Evolutionary conservation across 441 rosid species (phyloP), one percentile per base, ranked within the genome.

Genomic region (Arabidopsis lyrata): DNA sequence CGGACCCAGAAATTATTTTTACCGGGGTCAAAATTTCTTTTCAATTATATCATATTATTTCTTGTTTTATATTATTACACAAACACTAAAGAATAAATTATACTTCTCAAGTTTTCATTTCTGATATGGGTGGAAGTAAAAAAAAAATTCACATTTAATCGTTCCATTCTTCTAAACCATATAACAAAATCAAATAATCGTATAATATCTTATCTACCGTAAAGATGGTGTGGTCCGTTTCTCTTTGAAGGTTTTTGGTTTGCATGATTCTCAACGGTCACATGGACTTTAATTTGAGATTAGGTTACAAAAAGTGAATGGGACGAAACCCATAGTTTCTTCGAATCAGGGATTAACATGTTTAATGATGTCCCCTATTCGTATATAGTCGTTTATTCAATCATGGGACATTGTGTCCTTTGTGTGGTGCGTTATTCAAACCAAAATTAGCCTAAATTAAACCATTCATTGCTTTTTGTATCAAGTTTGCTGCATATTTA

Each of bases 101-200:
- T 18, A 18, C 20, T 18, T 18, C 20, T 18, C 20, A 18, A 18
- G 20, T 18, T 18, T 18, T 18, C 5, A 39, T 12, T 12, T 39
- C 44, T 39, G 44, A 36, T 36, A 8, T 36, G 3, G 41, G 41
- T 36, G 41, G 41, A 9, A 36, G 41, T 9, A 2, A 36, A 8
- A 36, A 36, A 36, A 36, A 36, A 35, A 35, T 8, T 2, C 41
- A 36, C 41, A n/a, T n/a, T n/a, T n/a, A n/a, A n/a, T n/a, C n/a
- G n/a, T 13, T 64, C 49, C 58, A 3, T 63, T 63, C 31, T 39
- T 22, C 68, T 16, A 52, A 20, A n/a, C 47, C 57, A 44, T 36
- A 24, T 5, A 12, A 27, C 3, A 9, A 54, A 20, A 10, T 22
- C 7, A 15, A 34, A 32, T 2, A 18, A 20, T 44, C 38, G 3